These are phyloP conservation scores for Cladosporium sp. DNA, from an alignment of 2,329 filamentous ascomycete species.

Conservation along the genomic window DNA sequence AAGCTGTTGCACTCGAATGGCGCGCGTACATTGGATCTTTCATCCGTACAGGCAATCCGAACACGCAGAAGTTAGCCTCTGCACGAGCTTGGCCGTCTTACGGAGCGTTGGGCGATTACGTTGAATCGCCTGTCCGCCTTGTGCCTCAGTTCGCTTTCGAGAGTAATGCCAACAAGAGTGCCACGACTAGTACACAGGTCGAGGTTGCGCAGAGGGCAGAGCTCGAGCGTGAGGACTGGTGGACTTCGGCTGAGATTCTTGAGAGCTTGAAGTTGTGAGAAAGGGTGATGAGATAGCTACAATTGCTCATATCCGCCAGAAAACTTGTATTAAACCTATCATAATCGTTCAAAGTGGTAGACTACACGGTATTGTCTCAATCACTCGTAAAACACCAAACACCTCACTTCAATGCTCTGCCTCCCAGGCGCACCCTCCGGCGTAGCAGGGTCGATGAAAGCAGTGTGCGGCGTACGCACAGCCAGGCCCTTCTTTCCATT, in stretches of 20 bases:
- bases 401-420: constrained; percentile 84
- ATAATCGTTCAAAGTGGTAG: not conserved
- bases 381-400: constrained; percentile 64
- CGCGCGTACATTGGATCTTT: constrained; percentile 7
- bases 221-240: constrained; percentile 1
- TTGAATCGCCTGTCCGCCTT: not conserved
- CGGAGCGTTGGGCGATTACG: not conserved
- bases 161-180: not conserved
- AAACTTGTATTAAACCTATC: not conserved
- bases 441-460: constrained; percentile 73
- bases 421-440: constrained; percentile 64
- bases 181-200: not conserved
- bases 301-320: too few species aligned
- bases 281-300: too few species aligned
- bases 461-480: constrained; percentile 62
- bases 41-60: constrained; percentile 7
- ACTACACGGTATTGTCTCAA: not conserved
- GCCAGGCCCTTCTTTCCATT: constrained; percentile 37
- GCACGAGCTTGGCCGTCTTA: not conserved
- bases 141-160: not conserved
- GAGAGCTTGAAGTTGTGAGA: not conserved
- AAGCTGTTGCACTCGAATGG: constrained; percentile 5
- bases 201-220: constrained; percentile 5
- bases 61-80: not conserved
- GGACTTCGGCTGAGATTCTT: not conserved